These are phyloP conservation scores for Centaurea solstitialis DNA, from an alignment of 129 eudicot species.

Conservation along the genomic window DNA sequence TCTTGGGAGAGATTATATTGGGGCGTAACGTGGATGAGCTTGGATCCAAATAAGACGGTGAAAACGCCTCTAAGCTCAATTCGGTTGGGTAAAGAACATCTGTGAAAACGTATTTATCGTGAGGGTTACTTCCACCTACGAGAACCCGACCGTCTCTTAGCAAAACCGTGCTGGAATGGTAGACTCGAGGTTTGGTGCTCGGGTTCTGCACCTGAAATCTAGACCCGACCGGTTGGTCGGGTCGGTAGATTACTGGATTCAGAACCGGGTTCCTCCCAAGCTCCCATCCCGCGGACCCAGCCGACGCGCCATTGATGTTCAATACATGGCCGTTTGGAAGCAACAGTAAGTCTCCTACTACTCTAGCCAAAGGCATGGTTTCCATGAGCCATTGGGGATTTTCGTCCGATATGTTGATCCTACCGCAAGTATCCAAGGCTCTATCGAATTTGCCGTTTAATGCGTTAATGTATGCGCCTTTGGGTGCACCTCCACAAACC, in stretches of 20 bases:
- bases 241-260: slow-evolving; percentile 47
- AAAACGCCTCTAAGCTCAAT: slow-evolving; percentile 57
- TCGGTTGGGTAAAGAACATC: slow-evolving; percentile 57
- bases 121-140: slow-evolving; percentile 60
- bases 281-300: slow-evolving; percentile 56
- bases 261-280: slow-evolving; percentile 48
- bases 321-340: slow-evolving; percentile 44
- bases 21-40: slow-evolving; percentile 39
- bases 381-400: slow-evolving; percentile 44
- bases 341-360: slow-evolving; percentile 6
- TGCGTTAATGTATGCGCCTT: slow-evolving; percentile 31
- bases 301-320: slow-evolving; percentile 42
- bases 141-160: slow-evolving; percentile 54
- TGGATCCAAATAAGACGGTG: slow-evolving; percentile 49
- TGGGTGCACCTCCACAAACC: slow-evolving; percentile 61
- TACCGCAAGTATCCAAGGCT: slow-evolving; percentile 44
- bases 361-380: slow-evolving; percentile 50
- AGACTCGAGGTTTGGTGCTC: slow-evolving; percentile 45
- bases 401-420: slow-evolving; percentile 45
- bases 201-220: slow-evolving; percentile 48
- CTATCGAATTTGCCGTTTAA: slow-evolving; percentile 28
- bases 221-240: slow-evolving; percentile 22
- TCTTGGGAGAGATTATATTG: slow-evolving; percentile 37
- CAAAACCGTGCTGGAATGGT: slow-evolving; percentile 49
- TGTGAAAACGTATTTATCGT: slow-evolving; percentile 38